phyloP scores from a whole-genome alignment of 176 grass and related monocot genomes.

The Zizania latifolia region DNA sequence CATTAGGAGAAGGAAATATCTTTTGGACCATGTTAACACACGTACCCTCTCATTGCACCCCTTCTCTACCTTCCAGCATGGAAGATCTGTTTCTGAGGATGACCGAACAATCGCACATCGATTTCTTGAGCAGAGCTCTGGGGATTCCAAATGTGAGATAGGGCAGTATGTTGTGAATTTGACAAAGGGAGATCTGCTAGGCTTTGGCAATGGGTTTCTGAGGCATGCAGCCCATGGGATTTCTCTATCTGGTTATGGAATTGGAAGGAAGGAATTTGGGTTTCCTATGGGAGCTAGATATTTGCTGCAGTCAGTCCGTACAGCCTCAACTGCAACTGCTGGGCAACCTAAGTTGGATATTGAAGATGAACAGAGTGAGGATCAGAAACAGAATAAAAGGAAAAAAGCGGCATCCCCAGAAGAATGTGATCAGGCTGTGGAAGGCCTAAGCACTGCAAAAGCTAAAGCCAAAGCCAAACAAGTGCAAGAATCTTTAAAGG shows the following conservation, averaged over 20 bases:
- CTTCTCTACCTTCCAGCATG: slow-evolving; percentile 50
- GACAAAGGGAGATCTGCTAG: slow-evolving; percentile 22
- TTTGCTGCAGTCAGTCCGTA: slow-evolving; percentile 49
- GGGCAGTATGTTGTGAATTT: slow-evolving; percentile 33
- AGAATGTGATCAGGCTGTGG: slow-evolving; percentile 96
- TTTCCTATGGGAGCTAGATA: slow-evolving; percentile 58
- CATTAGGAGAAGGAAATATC: slow-evolving; percentile 59
- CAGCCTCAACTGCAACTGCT: slow-evolving; percentile 49
- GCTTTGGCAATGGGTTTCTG: slow-evolving; percentile 36
- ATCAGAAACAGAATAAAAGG: slow-evolving; percentile 54
- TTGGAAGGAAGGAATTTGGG: slow-evolving; percentile 43
- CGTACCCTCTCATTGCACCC: slow-evolving; percentile 38
- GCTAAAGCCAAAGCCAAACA: slow-evolving; percentile 89
- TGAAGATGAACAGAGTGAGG: slow-evolving; percentile 53
- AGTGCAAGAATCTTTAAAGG: slow-evolving; percentile 61
- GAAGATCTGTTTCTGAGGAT: slow-evolving; percentile 28
- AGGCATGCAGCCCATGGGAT: slow-evolving; percentile 25
- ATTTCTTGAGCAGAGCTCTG: slow-evolving; percentile 37
- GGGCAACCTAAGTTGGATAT: slow-evolving; percentile 43
- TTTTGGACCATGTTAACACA: slow-evolving; percentile 44
- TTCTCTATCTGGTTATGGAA: slow-evolving; percentile 21
- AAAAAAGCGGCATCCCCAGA: slow-evolving; percentile 89
- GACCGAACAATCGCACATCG: slow-evolving; percentile 20
- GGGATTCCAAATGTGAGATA: slow-evolving; percentile 29
- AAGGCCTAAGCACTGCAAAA: slow-evolving; percentile 87